A percentile compares a stretch with the other conserved stretches of the same genome.
These are phyloP conservation scores for Aspergillus sp. DNA, from an alignment of 2,329 filamentous ascomycete genomes.

Conservation along the genomic window DNA sequence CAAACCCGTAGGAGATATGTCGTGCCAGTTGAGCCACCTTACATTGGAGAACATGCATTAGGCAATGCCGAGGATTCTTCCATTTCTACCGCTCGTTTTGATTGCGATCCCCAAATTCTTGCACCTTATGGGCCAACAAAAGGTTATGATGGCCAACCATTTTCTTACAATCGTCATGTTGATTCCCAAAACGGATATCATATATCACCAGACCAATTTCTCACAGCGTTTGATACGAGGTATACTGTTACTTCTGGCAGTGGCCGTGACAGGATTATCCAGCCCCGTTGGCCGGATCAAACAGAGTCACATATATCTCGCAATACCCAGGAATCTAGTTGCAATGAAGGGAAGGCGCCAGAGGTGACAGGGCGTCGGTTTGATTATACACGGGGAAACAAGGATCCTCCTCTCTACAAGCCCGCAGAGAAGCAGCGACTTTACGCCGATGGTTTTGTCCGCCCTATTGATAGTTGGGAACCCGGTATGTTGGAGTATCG, in stretches of 20 bases:
- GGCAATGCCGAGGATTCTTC: constrained; percentile 17
- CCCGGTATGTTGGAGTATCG: constrained; percentile 20
- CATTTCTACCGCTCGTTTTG: constrained; percentile 14
- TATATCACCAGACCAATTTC: constrained; percentile 13
- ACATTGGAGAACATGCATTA: constrained; percentile 18
- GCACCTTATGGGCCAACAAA: constrained; percentile 18
- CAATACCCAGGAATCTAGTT: constrained; percentile 20
- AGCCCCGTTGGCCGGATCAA: constrained; percentile 14
- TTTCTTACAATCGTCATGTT: constrained; percentile 14
- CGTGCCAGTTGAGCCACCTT: constrained; percentile 20
- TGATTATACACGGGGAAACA: constrained; percentile 15
- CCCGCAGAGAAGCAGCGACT: constrained; percentile 24
- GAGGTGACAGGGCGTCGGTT: constrained; percentile 14
- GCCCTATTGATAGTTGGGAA: constrained; percentile 31
- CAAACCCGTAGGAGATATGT: constrained; percentile 25
- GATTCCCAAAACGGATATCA: constrained; percentile 9
- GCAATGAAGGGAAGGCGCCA: constrained; percentile 9
- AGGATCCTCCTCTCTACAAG: constrained; percentile 19
- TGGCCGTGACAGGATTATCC: constrained; percentile 18
- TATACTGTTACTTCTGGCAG: constrained; percentile 20
- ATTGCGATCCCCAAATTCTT: constrained; percentile 17
- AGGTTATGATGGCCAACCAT: constrained; percentile 17
- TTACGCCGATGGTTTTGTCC: constrained; percentile 40
- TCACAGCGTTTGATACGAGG: constrained; percentile 16
- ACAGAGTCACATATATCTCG: constrained; percentile 19